Evolutionary conservation across 1,284 basidiomycete genomes (phyloP).

Genomic region (Malassezia arunalokei): DNA sequence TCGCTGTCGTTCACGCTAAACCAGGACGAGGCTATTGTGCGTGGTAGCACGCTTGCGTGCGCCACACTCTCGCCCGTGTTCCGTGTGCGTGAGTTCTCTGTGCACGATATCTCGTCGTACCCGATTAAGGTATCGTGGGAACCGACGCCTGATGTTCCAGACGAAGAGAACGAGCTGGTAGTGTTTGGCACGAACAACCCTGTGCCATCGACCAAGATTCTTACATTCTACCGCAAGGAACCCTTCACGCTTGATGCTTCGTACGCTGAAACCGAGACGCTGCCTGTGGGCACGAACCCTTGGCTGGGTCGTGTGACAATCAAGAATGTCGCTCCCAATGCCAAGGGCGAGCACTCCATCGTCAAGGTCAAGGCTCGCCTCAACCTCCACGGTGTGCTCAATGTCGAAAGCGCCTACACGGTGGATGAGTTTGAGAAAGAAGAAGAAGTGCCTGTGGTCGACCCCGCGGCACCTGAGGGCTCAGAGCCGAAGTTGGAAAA

Average conservation of each 20-base stretch:
- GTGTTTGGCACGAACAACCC: slow-evolving; percentile 46
- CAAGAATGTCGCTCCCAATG: slow-evolving; percentile 42
- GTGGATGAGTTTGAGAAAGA: slow-evolving; percentile 46
- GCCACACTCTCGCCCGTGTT: slow-evolving; percentile 45
- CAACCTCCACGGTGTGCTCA: slow-evolving; percentile 44
- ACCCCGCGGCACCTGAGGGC: slow-evolving; percentile 18
- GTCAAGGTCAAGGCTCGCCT: slow-evolving; percentile 46
- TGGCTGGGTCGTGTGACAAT: slow-evolving; percentile 41
- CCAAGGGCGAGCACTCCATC: slow-evolving; percentile 43
- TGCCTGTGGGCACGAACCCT: slow-evolving; percentile 41
- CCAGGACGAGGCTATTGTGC: slow-evolving; percentile 44
- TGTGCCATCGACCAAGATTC: slow-evolving; percentile 45
- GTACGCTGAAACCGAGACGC: slow-evolving; percentile 31
- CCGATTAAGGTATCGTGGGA: slow-evolving; percentile 46
- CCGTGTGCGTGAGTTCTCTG: slow-evolving; percentile 42
- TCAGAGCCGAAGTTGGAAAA: slow-evolving; percentile 40
- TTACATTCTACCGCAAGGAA: slow-evolving; percentile 47
- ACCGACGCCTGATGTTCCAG: slow-evolving; percentile 41
- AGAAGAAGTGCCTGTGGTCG: slow-evolving; percentile 40
- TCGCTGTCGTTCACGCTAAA: slow-evolving; percentile 42
- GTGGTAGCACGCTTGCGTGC: slow-evolving; percentile 44
- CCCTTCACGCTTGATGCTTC: slow-evolving; percentile 41
- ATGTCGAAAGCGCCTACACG: slow-evolving; percentile 43
- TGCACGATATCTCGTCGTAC: slow-evolving; percentile 44
- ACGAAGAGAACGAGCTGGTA: slow-evolving; percentile 45